Base-by-base conservation (phyloP, 257 asterid species). In the Petrea volubilis region DNA sequence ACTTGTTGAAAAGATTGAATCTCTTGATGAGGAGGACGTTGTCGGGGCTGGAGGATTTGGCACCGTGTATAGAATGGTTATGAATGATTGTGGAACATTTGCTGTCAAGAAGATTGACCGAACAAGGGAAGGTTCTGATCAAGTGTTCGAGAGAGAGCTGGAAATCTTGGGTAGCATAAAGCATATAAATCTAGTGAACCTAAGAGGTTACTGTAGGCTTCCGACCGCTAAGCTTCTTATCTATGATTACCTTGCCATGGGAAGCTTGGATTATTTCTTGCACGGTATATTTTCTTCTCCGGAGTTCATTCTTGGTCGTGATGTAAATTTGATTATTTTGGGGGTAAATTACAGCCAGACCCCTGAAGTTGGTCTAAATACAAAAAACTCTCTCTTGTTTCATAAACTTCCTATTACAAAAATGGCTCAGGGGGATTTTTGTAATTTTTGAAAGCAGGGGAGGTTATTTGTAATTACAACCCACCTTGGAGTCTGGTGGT, bases 41-140 rank as follows among this genome's bases (percentile, higher is more conserved):
- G 98, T 95, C 7, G 99, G 99, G 18, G 93, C 99, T 9, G 99
- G 99, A 60, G 99, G 99, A 14, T 95, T 87, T 1, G 99, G 99
- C n/a, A 95, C 99, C 1, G 99, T 95, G 1, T 95, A 90, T 36
- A 85, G 96, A 70, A 95, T 95, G 99, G 98, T 92, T 52, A 95
- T 95, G 99, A 95, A 95, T 77, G 99, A 95, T 71, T 89, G 97
- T 68, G 99, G 96, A 17, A 88, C 98, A 57, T 95, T 86, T 81
- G 99, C 99, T 36, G 98, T 95, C 21, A 95, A 94, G 79, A 85
- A 96, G 77, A 88, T 95, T 38, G 99, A 95, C 64, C 83, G 86
- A 27, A 62, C 93, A 60, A 91, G 93, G 73, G 96, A 95, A 82
- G 98, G 98, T 33, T 95, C 90, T 4, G 99, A 95, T 72, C 96